Percentiles rank a stretch among this genome's conserved stretches.
Evolutionary conservation across 1,284 basidiomycete genomes (phyloP).

Genomic region (Rhodotorula sp.): DNA sequence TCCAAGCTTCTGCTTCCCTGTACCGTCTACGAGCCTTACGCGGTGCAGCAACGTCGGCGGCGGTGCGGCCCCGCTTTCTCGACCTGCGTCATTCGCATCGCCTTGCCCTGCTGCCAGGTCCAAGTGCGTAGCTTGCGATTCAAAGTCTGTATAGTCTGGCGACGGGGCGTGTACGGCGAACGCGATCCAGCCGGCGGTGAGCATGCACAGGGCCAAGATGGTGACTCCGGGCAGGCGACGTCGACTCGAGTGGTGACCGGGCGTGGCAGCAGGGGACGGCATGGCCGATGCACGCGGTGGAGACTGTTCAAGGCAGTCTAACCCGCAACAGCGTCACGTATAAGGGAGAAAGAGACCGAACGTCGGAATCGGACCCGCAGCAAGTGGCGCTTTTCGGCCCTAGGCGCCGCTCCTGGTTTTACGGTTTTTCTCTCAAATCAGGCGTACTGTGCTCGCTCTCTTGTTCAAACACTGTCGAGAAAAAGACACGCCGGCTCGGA

Average conservation of each 20-base stretch:
- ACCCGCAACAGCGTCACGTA: neutral
- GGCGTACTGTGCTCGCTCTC: neutral
- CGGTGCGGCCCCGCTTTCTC: neutral
- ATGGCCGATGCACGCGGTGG: neutral
- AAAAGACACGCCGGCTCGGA: no score
- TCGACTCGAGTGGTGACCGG: neutral
- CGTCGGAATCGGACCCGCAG: no score
- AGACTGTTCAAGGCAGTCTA: neutral
- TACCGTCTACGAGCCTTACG: neutral
- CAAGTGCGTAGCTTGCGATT: no score
- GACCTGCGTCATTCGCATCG: neutral
- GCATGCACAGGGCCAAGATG: neutral
- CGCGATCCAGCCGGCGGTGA: slow-evolving; percentile 1
- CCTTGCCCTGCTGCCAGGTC: neutral
- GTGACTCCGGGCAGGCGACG: neutral
- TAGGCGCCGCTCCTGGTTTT: no score
- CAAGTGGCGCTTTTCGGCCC: no score
- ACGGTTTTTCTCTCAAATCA: neutral
- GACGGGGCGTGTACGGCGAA: neutral
- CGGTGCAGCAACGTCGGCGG: neutral
- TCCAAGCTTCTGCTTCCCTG: neutral
- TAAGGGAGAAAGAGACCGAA: no score
- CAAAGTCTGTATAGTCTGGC: neutral
- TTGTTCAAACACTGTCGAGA: no score
- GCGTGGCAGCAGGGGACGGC: neutral